Conservation (phyloP, 2,329 filamentous ascomycete genomes). For the Cladosporium phlei region DNA sequence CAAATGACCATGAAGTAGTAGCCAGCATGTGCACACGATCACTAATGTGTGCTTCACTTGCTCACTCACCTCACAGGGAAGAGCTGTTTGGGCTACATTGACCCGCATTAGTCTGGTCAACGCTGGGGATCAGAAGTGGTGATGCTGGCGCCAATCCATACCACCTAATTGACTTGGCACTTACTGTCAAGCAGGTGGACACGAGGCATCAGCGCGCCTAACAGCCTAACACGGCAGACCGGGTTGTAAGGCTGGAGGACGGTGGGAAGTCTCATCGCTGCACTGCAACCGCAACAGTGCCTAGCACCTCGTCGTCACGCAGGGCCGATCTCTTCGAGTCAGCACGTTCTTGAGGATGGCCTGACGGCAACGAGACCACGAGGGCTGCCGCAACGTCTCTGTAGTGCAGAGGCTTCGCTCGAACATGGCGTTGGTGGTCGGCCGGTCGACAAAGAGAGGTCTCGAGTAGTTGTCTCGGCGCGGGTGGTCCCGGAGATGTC, state of each 20-base stretch:
- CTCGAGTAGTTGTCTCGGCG: slow-evolving; percentile 7
- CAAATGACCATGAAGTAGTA: slow-evolving; percentile 10
- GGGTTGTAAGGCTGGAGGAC: slow-evolving; percentile 3
- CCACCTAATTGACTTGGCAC: slow-evolving; percentile 3
- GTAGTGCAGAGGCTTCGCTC: slow-evolving; percentile 8
- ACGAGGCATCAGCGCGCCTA: slow-evolving; percentile 12
- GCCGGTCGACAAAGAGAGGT: slow-evolving; percentile 6
- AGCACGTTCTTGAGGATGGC: slow-evolving; percentile 7
- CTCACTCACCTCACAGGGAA: slow-evolving; percentile 1
- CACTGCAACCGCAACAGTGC: neutral
- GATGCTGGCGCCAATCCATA: slow-evolving; percentile 13
- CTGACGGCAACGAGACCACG: slow-evolving; percentile 9
- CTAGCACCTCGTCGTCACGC: slow-evolving; percentile 8
- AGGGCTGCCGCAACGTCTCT: neutral
- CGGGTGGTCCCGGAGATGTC: slow-evolving; percentile 2
- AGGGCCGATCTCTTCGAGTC: slow-evolving; percentile 10
- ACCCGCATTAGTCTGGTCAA: slow-evolving; percentile 10
- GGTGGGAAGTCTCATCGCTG: slow-evolving; percentile 6
- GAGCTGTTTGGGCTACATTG: slow-evolving; percentile 6
- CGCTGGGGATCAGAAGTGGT: slow-evolving; percentile 9
- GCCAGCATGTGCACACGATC: slow-evolving; percentile 9
- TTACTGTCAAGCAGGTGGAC: slow-evolving; percentile 5
- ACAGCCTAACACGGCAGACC: slow-evolving; percentile 5
- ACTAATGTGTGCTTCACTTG: too few species aligned
- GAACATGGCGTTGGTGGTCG: slow-evolving; percentile 1